Evolutionary conservation across 1,284 basidiomycete species (phyloP), one percentile per base, ranked within the genome.

Genomic region (Moniliella sp.): DNA sequence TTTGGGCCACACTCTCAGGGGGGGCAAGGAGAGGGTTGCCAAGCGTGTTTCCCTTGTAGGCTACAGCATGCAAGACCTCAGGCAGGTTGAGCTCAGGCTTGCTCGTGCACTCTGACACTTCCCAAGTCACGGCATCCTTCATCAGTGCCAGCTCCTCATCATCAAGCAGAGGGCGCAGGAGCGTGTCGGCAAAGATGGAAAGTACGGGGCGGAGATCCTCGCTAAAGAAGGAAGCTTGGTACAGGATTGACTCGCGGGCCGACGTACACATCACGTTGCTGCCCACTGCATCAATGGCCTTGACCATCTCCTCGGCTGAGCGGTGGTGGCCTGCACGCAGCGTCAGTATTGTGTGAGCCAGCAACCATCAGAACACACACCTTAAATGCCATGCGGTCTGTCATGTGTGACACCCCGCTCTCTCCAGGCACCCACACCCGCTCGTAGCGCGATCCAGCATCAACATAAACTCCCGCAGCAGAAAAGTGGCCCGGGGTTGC

Each of bases 11-110:
- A 32, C 77, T 74, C 26, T 83, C 76, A 45, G 80, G 75, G 1
- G 82, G 81, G 56, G 84, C 91, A 8, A 93, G 65, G 12, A 93
- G 63, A 0, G 83, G 74, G 61, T 86, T 91, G 17, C 88, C 88
- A 1, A 94, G 68, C 0, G 77, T 82, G 42, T 72, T 72, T 41
- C 68, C 65, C 35, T 70, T 66, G 59, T 80, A 94, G 0, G 86
- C 88, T 35, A 84, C 75, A 19, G 71, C 67, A 57, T 94, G 86
- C 15, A 94, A 62, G 4, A 88, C 64, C 55, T 97, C 88, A 2
- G 88, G 86, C n/a, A 94, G 66, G 40, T 88, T 78, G 70, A 84
- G 76, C 50, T 94, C 88, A 0, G 88, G 84, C 61, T 93, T 93
- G 32, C 70, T 68, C 57, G 65, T 72, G 38, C 93, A 73, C 63